phyloP scores from a whole-genome alignment of 2,329 filamentous ascomycete species.

The Celoporthe dispersa region DNA sequence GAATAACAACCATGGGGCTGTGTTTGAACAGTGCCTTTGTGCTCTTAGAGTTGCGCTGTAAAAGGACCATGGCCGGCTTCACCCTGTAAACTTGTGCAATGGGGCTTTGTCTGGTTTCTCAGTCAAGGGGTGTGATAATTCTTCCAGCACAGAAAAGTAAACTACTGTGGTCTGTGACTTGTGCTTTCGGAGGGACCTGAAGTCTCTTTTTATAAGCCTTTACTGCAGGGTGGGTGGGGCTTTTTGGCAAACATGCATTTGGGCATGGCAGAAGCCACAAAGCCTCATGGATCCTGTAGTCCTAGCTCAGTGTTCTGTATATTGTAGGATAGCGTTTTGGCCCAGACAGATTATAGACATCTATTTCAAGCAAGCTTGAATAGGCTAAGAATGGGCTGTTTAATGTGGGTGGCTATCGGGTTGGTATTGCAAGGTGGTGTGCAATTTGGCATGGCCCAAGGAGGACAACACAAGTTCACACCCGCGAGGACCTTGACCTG shows the following conservation, averaged over 20 bases:
- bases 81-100: neutral
- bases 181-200: neutral
- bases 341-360: neutral
- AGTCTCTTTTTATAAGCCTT: neutral
- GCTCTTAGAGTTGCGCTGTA: neutral
- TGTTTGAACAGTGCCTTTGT: constrained; percentile 1
- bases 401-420: neutral
- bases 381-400: neutral
- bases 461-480: neutral
- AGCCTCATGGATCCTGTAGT: no score
- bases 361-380: neutral
- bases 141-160: neutral
- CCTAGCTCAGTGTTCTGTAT: no score
- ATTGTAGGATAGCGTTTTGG: neutral
- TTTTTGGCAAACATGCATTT: neutral
- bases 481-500: neutral
- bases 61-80: neutral
- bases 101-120: neutral
- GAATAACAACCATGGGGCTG: neutral
- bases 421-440: neutral
- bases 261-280: neutral
- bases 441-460: neutral
- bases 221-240: neutral
- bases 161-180: neutral
- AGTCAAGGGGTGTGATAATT: neutral